Base-by-base conservation (phyloP, 2,329 filamentous ascomycete genomes). In the Aschersonia sp. region DNA sequence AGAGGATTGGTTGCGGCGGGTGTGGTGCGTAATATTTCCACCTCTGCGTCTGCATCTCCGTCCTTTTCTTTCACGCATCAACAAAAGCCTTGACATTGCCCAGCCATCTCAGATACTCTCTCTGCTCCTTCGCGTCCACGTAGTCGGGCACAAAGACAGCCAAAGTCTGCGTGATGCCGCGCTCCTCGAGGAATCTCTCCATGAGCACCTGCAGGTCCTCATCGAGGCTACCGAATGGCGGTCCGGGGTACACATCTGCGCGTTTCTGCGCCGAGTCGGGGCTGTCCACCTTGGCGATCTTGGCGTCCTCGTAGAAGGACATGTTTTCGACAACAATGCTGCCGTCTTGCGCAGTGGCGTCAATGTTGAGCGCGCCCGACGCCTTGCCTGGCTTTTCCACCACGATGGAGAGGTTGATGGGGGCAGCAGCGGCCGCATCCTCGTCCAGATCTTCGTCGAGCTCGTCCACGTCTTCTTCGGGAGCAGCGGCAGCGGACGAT, bases 111-210 rank as follows among this genome's bases (percentile, higher is more conserved):
- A 94, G 71, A 67, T 98, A 98, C 76, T 98, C 92, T 70, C 81
- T 84, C 79, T 97, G 90, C 79, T 98, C 92, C 82, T 98, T 98
- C 69, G 85, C 79, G 63, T 97, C 88, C 61, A 97, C 89, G 71
- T 95, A 98, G 65, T 97, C 89, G 39, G 89, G 87, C 43, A 94
- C 83, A 66, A 97, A 95, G 55, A 89, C 71, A 47, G 89, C 90
- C 58, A 98, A 77, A 50, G 83, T 78, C 57, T 84, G 81, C 60
- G 90, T 87, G 67, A 98, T 79, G 54, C 90, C 92, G 57, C 92
- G 80, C 76, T 95, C 92, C 67, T 95, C 88, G 53, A 98, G 77
- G 71, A 90, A 98, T 57, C 84, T 80, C 76, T 97, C 90, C 63
- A 97, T 75, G 57, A 95, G 76, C 47, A 87, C 76, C 73, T 97